Conservation (phyloP, 2,329 filamentous ascomycete species). For the Ophiostoma montium region DNA sequence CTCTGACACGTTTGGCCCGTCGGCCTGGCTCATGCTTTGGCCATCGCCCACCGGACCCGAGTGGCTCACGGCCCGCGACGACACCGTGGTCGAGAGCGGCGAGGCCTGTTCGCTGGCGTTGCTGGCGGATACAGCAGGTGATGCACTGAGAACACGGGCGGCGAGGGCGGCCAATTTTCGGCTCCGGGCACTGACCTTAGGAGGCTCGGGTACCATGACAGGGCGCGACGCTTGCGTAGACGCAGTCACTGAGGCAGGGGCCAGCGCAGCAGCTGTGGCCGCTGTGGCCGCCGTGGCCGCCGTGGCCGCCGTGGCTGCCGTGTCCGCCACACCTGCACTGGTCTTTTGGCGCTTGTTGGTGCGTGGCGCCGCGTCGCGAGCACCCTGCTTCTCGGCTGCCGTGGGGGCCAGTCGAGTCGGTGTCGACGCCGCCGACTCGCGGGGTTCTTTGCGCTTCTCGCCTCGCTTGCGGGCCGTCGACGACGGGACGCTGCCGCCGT, state of each 20-base stretch:
- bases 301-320: not conserved
- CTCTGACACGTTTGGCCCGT: too few species aligned
- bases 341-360: not conserved
- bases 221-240: not conserved
- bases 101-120: not conserved
- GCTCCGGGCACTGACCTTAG: not conserved
- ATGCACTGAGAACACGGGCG: not conserved
- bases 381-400: not conserved
- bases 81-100: not conserved
- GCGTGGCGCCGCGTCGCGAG: not conserved
- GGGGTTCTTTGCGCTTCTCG: slow-evolving; percentile 8
- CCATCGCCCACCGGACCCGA: not conserved
- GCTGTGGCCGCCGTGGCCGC: not conserved
- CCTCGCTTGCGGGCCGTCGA: not conserved
- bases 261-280: not conserved
- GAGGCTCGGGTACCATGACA: not conserved
- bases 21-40: not conserved
- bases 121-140: not conserved
- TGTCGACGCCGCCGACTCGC: not conserved
- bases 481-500: not conserved
- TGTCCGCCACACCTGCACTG: not conserved
- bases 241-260: not conserved
- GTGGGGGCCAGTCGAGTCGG: not conserved
- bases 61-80: not conserved
- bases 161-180: not conserved